Evolutionary conservation across 371 early-diverging fungal species (phyloP), one percentile per base, ranked within the genome.

Genomic region (Lichtheimia ornata): DNA sequence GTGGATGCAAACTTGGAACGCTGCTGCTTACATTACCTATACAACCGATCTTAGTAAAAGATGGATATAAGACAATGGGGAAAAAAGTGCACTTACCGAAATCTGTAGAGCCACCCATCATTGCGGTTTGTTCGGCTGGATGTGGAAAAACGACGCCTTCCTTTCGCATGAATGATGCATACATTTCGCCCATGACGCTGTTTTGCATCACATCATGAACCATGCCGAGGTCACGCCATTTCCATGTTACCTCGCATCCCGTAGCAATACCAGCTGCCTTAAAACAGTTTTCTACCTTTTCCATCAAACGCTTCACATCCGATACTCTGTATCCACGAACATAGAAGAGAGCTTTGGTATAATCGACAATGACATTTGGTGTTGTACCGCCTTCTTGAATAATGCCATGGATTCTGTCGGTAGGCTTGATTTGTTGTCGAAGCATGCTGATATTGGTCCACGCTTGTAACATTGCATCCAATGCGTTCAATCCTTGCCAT

Each of bases 351-450:
- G 77, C 87, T 7, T 82, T 63, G 1, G 88, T 72, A 63, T 85
- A 77, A 28, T 77, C 87, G 13, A 88, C 88, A 49, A 89, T 86
- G 12, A 88, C 84, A 70, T 73, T 69, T 63, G 58, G 58, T 56
- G 85, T 78, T 50, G 81, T 69, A 18, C 91, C 90, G 40, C 88
- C 91, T 51, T 88, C 69, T n/a, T 82, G 83, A 42, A 92, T 88
- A 56, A 94, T 84, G 35, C 89, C 90, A 59, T 92, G 93, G n/a
- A 91, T 74, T 47, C 90, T 63, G 43, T 79, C 74, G 9, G 83
- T 78, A 15, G 90, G 88, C 40, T 76, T 61, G 27, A 86, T 72
- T 61, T 92, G 90, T 63, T 92, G 91, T 27, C 91, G 81, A 77
- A 91, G 68, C 75, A 86, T 71, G 25, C 86, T 82, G 58, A 91